phyloP scores from a whole-genome alignment of 2,329 filamentous ascomycete genomes.

The Aspergillus pseudoviridinutans region DNA sequence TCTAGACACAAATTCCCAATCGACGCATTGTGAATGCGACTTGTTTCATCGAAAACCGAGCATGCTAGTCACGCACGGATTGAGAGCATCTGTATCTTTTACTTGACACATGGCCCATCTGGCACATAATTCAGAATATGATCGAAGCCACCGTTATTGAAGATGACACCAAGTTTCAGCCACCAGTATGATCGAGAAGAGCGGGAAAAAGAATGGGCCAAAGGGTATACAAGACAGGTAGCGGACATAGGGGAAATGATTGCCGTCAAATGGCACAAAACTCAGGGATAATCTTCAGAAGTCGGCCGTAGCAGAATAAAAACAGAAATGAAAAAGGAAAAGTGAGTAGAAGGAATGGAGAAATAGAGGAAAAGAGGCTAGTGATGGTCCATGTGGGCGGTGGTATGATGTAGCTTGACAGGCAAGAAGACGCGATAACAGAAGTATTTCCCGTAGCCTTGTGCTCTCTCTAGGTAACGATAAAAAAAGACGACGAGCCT shows the following conservation, averaged over 20 bases:
- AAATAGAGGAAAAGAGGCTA: slow-evolving; percentile 8
- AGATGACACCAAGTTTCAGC: slow-evolving; percentile 6
- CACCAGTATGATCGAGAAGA: slow-evolving; percentile 1
- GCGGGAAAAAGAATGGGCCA: slow-evolving; percentile 12
- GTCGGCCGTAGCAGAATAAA: neutral
- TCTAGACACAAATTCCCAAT: neutral
- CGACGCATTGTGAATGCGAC: neutral
- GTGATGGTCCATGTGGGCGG: slow-evolving; percentile 9
- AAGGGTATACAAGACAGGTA: slow-evolving; percentile 20
- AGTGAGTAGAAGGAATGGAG: slow-evolving; percentile 8
- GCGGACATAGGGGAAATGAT: slow-evolving; percentile 6
- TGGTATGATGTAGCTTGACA: neutral
- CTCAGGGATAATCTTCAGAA: slow-evolving; percentile 3
- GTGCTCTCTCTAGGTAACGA: slow-evolving; percentile 3
- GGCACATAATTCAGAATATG: slow-evolving; percentile 2
- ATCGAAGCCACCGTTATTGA: slow-evolving; percentile 5
- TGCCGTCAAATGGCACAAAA: neutral
- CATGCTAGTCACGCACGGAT: neutral
- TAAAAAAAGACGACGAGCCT: slow-evolving; percentile 2
- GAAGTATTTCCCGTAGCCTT: neutral
- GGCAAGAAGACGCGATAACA: neutral
- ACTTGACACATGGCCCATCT: slow-evolving; percentile 3
- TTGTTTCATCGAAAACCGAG: neutral
- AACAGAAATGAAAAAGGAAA: slow-evolving; percentile 4
- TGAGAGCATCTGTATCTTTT: neutral